Conservation (phyloP, 345 rosid species). For the Eucalyptus globulus region DNA sequence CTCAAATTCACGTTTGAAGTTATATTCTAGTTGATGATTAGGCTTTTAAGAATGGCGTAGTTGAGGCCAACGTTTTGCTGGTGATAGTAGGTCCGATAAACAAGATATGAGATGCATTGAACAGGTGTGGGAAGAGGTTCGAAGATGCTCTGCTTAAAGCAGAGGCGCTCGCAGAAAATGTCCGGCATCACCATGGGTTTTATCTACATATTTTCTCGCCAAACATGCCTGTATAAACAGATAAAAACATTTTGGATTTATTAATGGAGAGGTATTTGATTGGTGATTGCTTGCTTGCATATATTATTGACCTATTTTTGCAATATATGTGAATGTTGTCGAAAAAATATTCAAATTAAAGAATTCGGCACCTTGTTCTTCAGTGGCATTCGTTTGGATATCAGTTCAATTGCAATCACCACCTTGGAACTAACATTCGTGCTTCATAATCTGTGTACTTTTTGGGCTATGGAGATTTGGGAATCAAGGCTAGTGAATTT, state of each 20-base stretch:
- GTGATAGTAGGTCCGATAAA: too few species aligned
- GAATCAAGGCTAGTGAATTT: too few species aligned
- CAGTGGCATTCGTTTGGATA: neutral
- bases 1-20: too few species aligned
- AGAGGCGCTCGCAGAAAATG: slow-evolving; percentile 17
- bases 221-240: too few species aligned
- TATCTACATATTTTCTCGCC: neutral
- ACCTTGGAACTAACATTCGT: too few species aligned
- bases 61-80: neutral
- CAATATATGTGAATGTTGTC: neutral
- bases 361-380: neutral
- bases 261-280: neutral
- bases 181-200: neutral
- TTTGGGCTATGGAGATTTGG: too few species aligned
- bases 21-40: neutral
- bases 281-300: neutral
- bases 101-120: too few species aligned
- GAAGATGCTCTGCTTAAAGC: slow-evolving; percentile 11
- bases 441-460: too few species aligned
- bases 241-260: too few species aligned
- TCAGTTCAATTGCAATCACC: too few species aligned
- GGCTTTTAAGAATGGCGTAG: neutral
- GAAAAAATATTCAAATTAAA: neutral
- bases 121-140: too few species aligned
- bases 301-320: neutral